Base-by-base conservation (phyloP, 1,284 basidiomycete genomes). In the Austroboletus niveus region DNA sequence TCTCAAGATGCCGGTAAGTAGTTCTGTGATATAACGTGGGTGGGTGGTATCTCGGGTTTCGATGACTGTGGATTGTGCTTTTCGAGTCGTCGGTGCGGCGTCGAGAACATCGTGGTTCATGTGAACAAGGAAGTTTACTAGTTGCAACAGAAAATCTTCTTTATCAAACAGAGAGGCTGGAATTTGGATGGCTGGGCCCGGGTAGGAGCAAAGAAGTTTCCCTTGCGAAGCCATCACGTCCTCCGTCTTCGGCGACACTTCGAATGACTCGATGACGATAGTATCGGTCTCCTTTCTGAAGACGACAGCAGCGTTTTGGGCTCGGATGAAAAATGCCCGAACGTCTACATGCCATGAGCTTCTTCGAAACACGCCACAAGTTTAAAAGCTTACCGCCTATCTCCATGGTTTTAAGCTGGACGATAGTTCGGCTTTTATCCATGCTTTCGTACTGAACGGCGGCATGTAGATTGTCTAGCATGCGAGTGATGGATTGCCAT, bases 11-110 rank as follows among this genome's bases (percentile, higher is more conserved):
- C 68, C 70, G 4, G 63, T 61, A 6, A 74, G 60, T 12, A 74
- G 42, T 42, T 72, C 60, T 0, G 72, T 65, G 52, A 75, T 72
- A n/a, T 71, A 69, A 0, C 63, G 59, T 3, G 72, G 69, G 48
- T 72, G 42, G 2, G 57, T 44, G 0, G 63, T 64, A 9, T 73
- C 72, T 2, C 68, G 48, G 24, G 35, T 45, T 48, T 73, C 63
- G 5, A 14, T 0, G 12, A 59, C 58, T 3, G 39, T 55, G 5
- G 66, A 62, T 8, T 42, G 40, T 4, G 40, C 40, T 42, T 42
- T 27, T 27, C 8, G 22, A 14, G 9, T 42, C n/a, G 40, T 42
- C 2, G 40, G 11, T 5, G 40, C 40, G 27, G 40, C 15, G 24
- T 62, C 55, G 2, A 64, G 49, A 0, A 24, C 34, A 14, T 67